A percentile compares a stretch with the other conserved stretches of the same genome.
Evolutionary conservation across 2,329 filamentous ascomycete genomes (phyloP).

Genomic region (Pyricularia sp.): DNA sequence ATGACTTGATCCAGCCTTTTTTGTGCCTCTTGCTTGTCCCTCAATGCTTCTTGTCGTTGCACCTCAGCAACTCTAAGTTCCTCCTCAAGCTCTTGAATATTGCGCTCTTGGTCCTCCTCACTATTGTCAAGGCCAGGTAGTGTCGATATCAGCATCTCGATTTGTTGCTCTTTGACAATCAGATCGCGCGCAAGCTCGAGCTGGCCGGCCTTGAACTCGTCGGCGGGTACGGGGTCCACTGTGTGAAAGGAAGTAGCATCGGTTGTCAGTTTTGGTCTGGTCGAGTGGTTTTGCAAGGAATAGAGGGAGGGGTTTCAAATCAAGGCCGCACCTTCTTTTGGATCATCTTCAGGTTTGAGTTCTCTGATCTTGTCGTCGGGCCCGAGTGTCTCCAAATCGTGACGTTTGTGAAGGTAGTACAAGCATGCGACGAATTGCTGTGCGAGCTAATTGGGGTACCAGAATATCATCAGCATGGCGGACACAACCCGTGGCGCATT

Average conservation of each 20-base stretch:
- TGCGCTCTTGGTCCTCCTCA: constrained; percentile 64
- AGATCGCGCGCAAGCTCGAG: constrained; percentile 68
- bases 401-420: constrained; percentile 58
- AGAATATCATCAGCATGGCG: background rate
- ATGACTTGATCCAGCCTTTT: constrained; percentile 52
- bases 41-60: constrained; percentile 52
- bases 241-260: background rate
- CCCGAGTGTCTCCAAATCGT: constrained; percentile 53
- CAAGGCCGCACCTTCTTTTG: constrained; percentile 34
- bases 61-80: constrained; percentile 54
- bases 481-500: background rate
- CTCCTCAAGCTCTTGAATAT: constrained; percentile 55
- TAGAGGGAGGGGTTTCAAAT: background rate
- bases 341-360: constrained; percentile 42
- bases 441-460: constrained; percentile 39
- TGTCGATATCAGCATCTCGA: constrained; percentile 65
- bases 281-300: background rate
- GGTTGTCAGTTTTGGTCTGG: background rate
- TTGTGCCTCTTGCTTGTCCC: constrained; percentile 53
- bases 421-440: constrained; percentile 60
- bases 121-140: constrained; percentile 72
- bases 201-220: constrained; percentile 58
- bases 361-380: constrained; percentile 50
- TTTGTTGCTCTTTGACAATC: constrained; percentile 73
- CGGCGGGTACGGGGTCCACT: constrained; percentile 53